A percentile compares a stretch with the other conserved stretches of the same genome.
Evolutionary conservation across 2,329 filamentous ascomycete species (phyloP).

Genomic region (Ceratocystis diversiconidia): DNA sequence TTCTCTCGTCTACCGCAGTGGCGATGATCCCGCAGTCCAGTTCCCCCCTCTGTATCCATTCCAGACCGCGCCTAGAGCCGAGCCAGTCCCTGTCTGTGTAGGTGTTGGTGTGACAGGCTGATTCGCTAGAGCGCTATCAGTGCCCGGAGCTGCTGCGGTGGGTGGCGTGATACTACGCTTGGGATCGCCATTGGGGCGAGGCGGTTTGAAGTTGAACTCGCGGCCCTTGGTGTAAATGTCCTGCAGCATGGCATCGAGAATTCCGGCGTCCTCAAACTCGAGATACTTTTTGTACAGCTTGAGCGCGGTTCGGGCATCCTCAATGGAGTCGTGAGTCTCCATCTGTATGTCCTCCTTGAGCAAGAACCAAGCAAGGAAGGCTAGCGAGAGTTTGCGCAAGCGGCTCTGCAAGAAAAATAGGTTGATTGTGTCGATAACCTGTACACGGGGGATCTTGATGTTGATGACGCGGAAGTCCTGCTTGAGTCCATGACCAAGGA

Average conservation of each 20-base stretch:
- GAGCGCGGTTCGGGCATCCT: slow-evolving; percentile 82
- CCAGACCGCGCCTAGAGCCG: background rate
- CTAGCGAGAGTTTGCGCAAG: slow-evolving; percentile 74
- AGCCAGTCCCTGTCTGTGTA: background rate
- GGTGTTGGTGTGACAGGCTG: slow-evolving; percentile 15
- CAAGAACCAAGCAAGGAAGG: slow-evolving; percentile 82
- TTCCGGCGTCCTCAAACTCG: slow-evolving; percentile 75
- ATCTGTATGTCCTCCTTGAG: slow-evolving; percentile 90
- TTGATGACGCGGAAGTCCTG: slow-evolving; percentile 98
- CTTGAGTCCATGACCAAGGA: slow-evolving; percentile 83
- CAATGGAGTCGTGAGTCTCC: slow-evolving; percentile 85
- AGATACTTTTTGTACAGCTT: slow-evolving; percentile 80
- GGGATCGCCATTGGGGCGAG: slow-evolving; percentile 25
- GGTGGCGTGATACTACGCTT: slow-evolving; percentile 15
- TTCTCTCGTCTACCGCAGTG: background rate
- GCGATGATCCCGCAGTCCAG: slow-evolving; percentile 14
- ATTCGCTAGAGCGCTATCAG: background rate
- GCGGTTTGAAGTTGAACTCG: slow-evolving; percentile 38
- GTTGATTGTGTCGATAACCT: slow-evolving; percentile 89
- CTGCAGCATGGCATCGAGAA: slow-evolving; percentile 68
- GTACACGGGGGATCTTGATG: slow-evolving; percentile 78
- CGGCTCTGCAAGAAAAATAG: slow-evolving; percentile 73
- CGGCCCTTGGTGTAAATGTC: slow-evolving; percentile 57
- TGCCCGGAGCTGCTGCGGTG: background rate
- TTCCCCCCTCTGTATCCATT: background rate